Base-by-base conservation (phyloP, 2,329 filamentous ascomycete species). In the Pseudogymnoascus sp. region DNA sequence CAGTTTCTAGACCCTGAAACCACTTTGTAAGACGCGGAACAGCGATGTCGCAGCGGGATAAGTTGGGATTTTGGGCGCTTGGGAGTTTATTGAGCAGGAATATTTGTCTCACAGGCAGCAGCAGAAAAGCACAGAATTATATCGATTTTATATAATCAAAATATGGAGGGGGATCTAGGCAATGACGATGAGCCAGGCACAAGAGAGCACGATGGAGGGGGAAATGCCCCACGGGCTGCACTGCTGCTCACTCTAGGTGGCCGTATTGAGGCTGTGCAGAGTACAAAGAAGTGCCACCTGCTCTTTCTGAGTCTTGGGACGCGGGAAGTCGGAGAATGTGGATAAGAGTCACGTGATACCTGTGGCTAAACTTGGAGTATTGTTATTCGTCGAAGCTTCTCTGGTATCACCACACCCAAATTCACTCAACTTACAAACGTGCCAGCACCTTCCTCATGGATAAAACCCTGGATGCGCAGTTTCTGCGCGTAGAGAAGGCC, bases 401-500 rank as follows among this genome's bases (percentile, higher is more conserved):
- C 28, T 54, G n/a, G 22, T 47, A 47, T 47, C 41, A 47, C 41
- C 41, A 47, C 9, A 3, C 22, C 22, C 22, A 25, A 25, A 25
- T 25, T 25, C 6, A 16, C 37, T 38, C 14, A 25, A 16, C 25
- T 47, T 20, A 47, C 22, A 6, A 47, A 25, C n/a, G 41, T 25
- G 22, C 41, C 41, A n/a, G 22, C 39, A 25, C 8, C 8, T 6
- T 30, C 8, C 25, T 16, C 22, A 89, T 89, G 86, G 83, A 89
- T 65, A 79, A 79, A 54, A 75, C 81, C 57, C 79, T 89, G 6
- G 84, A 88, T 65, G 71, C 70, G 50, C 84, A 82, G 67, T 87
- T 89, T 63, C 83, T 87, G 70, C 82, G 84, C 57, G 77, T 89
- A 30, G 86, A 89, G 68, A 83, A 81, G 68, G 84, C 85, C 1